Evolutionary conservation across 108 stramenopile genomes (phyloP).

Genomic region (Cyclotella baltica): DNA sequence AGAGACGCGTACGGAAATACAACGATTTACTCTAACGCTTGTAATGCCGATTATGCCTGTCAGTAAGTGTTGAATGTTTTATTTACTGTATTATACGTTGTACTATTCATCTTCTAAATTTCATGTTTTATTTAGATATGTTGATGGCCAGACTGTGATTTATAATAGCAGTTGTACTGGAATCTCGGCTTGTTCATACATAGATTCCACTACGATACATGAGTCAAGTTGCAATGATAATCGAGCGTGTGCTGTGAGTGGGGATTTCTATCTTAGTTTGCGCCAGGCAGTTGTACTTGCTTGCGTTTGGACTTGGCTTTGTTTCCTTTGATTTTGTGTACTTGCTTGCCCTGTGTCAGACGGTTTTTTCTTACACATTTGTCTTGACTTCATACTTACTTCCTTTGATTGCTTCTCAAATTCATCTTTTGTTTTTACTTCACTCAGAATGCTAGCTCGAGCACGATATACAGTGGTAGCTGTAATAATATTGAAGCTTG

Average conservation of each 20-base stretch:
- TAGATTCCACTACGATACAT: neutral
- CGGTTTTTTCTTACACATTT: no score
- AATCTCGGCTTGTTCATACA: neutral
- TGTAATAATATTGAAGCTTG: conserved; percentile 1
- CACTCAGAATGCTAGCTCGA: neutral
- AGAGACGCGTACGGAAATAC: neutral
- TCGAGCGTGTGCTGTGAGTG: neutral
- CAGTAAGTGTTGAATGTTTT: no score
- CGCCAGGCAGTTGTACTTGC: neutral
- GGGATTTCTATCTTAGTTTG: neutral
- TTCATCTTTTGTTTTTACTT: neutral
- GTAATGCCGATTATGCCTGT: no score
- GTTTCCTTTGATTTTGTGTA: neutral
- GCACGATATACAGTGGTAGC: neutral
- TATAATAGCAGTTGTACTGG: neutral
- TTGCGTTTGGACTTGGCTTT: neutral
- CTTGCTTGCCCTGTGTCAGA: no score
- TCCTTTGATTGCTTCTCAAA: no score
- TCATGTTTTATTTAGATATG: no score
- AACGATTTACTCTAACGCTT: neutral
- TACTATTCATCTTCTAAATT: neutral
- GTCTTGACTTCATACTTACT: no score
- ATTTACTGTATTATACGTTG: no score
- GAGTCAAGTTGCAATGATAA: neutral
- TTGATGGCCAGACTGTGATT: neutral